phyloP scores from a whole-genome alignment of 192 early-diverging fungal genomes.

The Cetraspora pellucida region DNA sequence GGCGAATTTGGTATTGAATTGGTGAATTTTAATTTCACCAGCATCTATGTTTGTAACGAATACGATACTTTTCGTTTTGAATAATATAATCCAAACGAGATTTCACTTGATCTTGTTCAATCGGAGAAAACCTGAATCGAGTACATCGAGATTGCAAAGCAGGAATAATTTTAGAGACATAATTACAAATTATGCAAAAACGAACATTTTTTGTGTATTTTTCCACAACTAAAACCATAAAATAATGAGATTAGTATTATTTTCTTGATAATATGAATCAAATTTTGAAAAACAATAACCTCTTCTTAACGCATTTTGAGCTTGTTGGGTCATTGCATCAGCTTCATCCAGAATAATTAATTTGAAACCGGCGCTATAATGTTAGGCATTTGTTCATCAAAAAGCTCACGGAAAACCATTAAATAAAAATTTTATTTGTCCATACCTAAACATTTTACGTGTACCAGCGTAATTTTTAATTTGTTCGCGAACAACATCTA shows the following conservation, averaged over 20 bases:
- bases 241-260: constrained; percentile 1
- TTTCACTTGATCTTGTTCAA: constrained; percentile 79
- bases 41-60: constrained; percentile 23
- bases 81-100: constrained; percentile 71
- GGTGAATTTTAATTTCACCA: too few species aligned
- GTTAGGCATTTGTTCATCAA: neutral
- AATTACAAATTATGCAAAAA: constrained; percentile 99
- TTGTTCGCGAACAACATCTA: constrained; percentile 96
- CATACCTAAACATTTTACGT: constrained; percentile 80
- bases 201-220: constrained; percentile 97
- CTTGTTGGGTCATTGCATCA: constrained; percentile 92
- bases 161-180: constrained; percentile 96
- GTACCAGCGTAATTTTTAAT: constrained; percentile 99
- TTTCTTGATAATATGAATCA: neutral
- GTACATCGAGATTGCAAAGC: constrained; percentile 99
- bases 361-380: constrained; percentile 51
- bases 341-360: constrained; percentile 97
- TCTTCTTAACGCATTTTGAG: constrained; percentile 91
- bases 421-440: neutral
- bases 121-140: constrained; percentile 90
- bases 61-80: constrained; percentile 62
- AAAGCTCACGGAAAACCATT: neutral
- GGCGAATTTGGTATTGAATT: too few species aligned
- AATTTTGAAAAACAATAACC: constrained; percentile 45
- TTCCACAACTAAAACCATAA: constrained; percentile 90